phyloP scores from a whole-genome alignment of 169 alveolate genomes.

The Theileria annulata region DNA sequence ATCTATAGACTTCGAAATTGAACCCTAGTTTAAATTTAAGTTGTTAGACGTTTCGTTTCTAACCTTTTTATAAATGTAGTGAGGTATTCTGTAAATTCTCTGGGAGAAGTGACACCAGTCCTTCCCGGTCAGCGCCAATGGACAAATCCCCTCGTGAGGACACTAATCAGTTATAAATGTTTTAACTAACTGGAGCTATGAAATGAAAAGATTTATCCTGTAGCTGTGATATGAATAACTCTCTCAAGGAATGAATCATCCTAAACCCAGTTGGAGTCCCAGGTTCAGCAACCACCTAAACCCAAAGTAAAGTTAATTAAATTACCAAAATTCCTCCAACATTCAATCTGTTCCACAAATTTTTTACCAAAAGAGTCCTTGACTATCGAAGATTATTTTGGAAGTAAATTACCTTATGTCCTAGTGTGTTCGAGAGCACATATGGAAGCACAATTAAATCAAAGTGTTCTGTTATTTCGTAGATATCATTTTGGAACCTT shows the following conservation, averaged over 20 bases:
- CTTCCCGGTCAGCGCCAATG: slow-evolving; percentile 84
- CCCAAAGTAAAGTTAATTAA: not conserved
- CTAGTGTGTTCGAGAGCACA: slow-evolving; percentile 46
- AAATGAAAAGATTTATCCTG: slow-evolving; percentile 74
- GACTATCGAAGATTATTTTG: slow-evolving; percentile 8
- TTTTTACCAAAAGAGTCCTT: slow-evolving; percentile 67
- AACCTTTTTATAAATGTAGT: slow-evolving; percentile 80
- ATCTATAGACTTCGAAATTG: slow-evolving; percentile 72
- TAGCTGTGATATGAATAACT: slow-evolving; percentile 81
- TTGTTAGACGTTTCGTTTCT: not conserved
- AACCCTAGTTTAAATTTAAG: slow-evolving; percentile 53
- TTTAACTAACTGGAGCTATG: slow-evolving; percentile 73
- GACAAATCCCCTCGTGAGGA: slow-evolving; percentile 89
- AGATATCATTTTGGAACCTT: slow-evolving; percentile 66
- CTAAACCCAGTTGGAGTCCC: slow-evolving; percentile 92
- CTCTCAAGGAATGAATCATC: slow-evolving; percentile 82
- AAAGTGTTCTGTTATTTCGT: slow-evolving; percentile 48
- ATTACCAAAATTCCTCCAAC: slow-evolving; percentile 66
- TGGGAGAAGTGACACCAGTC: slow-evolving; percentile 90
- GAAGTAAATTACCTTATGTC: slow-evolving; percentile 36
- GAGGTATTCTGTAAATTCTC: slow-evolving; percentile 80
- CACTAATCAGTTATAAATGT: slow-evolving; percentile 58
- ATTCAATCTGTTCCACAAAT: slow-evolving; percentile 68
- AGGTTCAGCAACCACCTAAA: slow-evolving; percentile 77
- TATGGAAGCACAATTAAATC: slow-evolving; percentile 72